Base-by-base conservation (phyloP, 148 eudicot species). In the Pharnaceum exiguum region DNA sequence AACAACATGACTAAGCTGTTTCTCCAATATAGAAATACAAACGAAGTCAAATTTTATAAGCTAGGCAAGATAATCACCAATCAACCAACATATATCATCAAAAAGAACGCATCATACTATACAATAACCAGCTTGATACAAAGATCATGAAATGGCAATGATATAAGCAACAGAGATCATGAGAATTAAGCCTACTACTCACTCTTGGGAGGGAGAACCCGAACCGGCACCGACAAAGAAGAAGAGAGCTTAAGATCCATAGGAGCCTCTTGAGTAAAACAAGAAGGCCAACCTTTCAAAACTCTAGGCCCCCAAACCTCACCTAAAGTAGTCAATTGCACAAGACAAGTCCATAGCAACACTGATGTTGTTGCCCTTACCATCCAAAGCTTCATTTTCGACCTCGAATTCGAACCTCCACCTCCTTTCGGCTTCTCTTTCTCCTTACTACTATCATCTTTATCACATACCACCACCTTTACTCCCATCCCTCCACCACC, bases 161-260 rank as follows among this genome's bases (percentile, higher is more conserved):
- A 18, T 45, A 10, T 38, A 51, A 7, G 15, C 28, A 30, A 7
- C 5, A 16, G 30, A 7, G 36, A 10, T 5, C 18, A 7, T 7
- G 17, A 16, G 31, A 15, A n/a, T 5, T 15, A 16, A 29, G 18
- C 7, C 4, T 17, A 2, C 33, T 37, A 85, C 95, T 88, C 71
- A 93, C 98, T 83, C 73, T 93, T 93, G 7, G 90, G 95, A 0
- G 96, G 96, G 61, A 85, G 80, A 56, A 77, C 75, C 43, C 80
- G 69, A 3, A 75, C 60, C 1, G 75, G 90, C 36, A 65, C 69
- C 0, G 81, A 80, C 46, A 57, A 65, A 7, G 57, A 18, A 1
- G 68, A 55, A 0, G 71, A 36, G 26, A 81, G 57, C 69, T 71
- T 76, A 43, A 76, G 66, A 66, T 80, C 83, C 75, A 81, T 50